Conservation (phyloP, 176 grass and related monocot species). For the Oryza glaberrima region DNA sequence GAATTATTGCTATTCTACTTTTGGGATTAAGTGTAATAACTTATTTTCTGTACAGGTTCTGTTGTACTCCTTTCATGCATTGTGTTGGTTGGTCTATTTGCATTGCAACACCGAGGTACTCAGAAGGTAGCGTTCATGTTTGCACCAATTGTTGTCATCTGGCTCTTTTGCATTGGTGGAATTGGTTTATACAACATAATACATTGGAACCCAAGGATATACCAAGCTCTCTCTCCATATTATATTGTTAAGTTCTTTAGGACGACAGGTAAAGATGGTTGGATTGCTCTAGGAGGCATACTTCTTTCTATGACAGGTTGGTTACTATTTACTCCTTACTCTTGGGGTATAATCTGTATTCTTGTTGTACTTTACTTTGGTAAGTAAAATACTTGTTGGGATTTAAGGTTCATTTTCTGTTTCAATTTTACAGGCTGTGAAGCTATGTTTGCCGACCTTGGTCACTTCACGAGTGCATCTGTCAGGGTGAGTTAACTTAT, state of each 20-base stretch:
- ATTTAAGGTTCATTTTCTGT: conserved; percentile 21
- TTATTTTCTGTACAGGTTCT: conserved; percentile 63
- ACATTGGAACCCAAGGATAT: conserved; percentile 84
- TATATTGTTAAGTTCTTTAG: conserved; percentile 82
- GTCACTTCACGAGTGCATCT: conserved; percentile 85
- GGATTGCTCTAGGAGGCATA: conserved; percentile 95
- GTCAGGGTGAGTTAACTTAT: conserved; percentile 68
- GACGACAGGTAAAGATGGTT: conserved; percentile 84
- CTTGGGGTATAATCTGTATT: not conserved
- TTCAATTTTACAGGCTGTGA: conserved; percentile 73
- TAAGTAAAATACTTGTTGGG: not conserved
- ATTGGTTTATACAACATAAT: conserved; percentile 89
- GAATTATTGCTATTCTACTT: conserved; percentile 15
- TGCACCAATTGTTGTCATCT: conserved; percentile 84
- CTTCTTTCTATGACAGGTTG: conserved; percentile 93
- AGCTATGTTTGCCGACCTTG: conserved; percentile 98
- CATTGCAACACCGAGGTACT: conserved; percentile 93
- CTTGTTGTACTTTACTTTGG: not conserved
- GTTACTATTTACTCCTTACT: conserved; percentile 35
- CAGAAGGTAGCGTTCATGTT: conserved; percentile 93
- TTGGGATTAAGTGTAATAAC: not conserved
- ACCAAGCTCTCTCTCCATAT: conserved; percentile 80
- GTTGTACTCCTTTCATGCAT: conserved; percentile 87
- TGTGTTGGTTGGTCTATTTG: conserved; percentile 92
- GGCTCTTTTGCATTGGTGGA: conserved; percentile 75